Conservation (phyloP, 495 filamentous ascomycete species). For the Pyrenopolyporus hunteri region DNA sequence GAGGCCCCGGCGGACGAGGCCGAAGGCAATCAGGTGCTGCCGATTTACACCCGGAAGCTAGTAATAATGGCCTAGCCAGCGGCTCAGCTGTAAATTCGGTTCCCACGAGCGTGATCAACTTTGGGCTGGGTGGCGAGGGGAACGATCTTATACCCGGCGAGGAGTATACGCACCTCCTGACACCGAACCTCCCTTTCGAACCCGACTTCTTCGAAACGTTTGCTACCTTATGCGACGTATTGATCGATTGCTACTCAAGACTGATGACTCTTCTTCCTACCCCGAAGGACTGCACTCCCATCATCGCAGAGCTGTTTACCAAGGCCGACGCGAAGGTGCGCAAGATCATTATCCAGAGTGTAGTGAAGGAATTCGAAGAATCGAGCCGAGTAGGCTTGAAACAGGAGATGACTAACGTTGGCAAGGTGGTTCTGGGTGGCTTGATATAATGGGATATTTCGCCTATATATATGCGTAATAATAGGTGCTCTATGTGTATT, state of each 20-base stretch:
- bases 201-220: constrained; percentile 98
- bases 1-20: constrained; percentile 66
- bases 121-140: constrained; percentile 48
- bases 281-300: constrained; percentile 64
- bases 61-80: constrained; percentile 49
- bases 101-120: constrained; percentile 51
- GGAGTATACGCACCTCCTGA: constrained; percentile 86
- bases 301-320: constrained; percentile 78
- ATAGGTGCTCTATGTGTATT: constrained; percentile 11
- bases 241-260: constrained; percentile 89
- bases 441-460: constrained; percentile 64
- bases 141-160: constrained; percentile 68
- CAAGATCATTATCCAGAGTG: constrained; percentile 82
- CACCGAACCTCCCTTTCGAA: constrained; percentile 92
- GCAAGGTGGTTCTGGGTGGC: constrained; percentile 87
- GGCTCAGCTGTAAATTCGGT: constrained; percentile 41
- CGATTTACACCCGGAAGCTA: constrained; percentile 67
- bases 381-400: constrained; percentile 73
- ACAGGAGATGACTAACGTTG: constrained; percentile 80
- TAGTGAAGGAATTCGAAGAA: constrained; percentile 94
- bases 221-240: constrained; percentile 92
- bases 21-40: constrained; percentile 70
- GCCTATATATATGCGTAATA: constrained; percentile 15
- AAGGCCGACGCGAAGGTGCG: constrained; percentile 86
- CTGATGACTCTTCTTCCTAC: constrained; percentile 73